Evolutionary conservation across 139 green algal genomes (phyloP), one percentile per base, ranked within the genome.

Genomic region (Chlorella ohadii): DNA sequence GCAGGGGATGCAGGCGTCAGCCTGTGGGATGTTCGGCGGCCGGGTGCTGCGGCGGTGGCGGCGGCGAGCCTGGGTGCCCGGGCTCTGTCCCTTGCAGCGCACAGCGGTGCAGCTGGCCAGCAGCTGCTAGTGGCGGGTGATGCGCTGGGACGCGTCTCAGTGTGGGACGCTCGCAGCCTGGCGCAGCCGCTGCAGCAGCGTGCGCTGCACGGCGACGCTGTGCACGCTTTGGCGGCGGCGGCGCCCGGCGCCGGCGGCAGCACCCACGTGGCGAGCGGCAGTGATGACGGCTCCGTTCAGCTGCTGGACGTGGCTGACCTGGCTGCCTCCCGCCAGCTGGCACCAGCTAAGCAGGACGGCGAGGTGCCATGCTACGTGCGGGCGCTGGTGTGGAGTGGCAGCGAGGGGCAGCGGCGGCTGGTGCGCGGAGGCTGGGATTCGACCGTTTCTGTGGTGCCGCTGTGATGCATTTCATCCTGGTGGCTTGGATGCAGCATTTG

Each of bases 361-460:
- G 61, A 74, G 63, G 63, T n/a, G 20, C 63, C 78, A 2, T 63
- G 65, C 63, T 83, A 83, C 31, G 51, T 73, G 28, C 61, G 63
- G 9, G 41, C 61, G 11, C 63, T 83, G 39, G 78, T 59, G 15
- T 83, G 78, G 78, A 51, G 44, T 9, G 47, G n/a, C 16, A 19
- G 72, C 47, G 47, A 19, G 15, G 19, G 25, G 56, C 23, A 81
- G 55, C 33, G 39, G 74, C 74, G 31, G 61, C 63, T 83, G 63
- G 64, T 31, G 41, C 63, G 78, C 19, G 78, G 78, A 39, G 78
- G 78, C 61, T 83, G 63, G 63, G 78, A 83, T 41, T 63, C 65
- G 63, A 1, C 28, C 4, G 39, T 83, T 7, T 28, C 20, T 2
- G 0, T 2, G 4, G 63, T 75, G 78, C 61, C 25, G 34, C 36